phyloP scores from a whole-genome alignment of 371 early-diverging fungal species.

The Mortierella sp. region DNA sequence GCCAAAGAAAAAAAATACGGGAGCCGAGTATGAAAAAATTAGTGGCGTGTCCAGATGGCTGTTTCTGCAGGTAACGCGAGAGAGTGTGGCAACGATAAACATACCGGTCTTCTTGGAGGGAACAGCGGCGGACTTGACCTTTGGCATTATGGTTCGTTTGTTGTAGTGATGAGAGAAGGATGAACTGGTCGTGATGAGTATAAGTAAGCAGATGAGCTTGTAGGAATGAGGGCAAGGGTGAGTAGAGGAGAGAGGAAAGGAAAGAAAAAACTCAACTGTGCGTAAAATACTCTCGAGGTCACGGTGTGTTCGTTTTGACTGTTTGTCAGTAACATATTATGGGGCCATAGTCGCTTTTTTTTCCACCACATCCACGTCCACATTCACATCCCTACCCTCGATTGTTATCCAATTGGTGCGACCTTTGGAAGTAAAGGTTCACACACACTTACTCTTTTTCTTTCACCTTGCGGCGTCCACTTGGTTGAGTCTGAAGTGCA shows the following conservation, averaged over 20 bases:
- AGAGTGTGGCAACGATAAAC: background rate
- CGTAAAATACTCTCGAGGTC: too few relatives aligned
- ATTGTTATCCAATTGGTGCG: background rate
- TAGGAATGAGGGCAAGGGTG: background rate
- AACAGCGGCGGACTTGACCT: constrained; percentile 37
- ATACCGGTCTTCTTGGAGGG: constrained; percentile 41
- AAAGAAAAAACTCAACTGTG: background rate
- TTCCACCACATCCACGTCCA: too few relatives aligned
- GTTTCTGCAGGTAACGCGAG: background rate
- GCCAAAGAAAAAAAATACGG: background rate
- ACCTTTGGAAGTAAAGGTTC: too few relatives aligned
- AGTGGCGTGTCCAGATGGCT: background rate
- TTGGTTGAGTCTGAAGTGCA: background rate
- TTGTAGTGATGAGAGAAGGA: constrained; percentile 3
- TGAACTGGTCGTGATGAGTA: background rate
- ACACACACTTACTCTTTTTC: background rate
- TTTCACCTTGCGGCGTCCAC: background rate
- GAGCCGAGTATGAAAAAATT: background rate
- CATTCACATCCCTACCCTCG: too few relatives aligned
- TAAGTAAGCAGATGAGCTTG: background rate
- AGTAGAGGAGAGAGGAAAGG: background rate
- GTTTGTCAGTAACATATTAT: too few relatives aligned
- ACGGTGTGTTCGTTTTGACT: too few relatives aligned
- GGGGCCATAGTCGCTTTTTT: too few relatives aligned
- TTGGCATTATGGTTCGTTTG: constrained; percentile 37